Evolutionary conservation across 768 basidiomycete species (phyloP), one percentile per base, ranked within the genome.

Genomic region (Bullera alba): DNA sequence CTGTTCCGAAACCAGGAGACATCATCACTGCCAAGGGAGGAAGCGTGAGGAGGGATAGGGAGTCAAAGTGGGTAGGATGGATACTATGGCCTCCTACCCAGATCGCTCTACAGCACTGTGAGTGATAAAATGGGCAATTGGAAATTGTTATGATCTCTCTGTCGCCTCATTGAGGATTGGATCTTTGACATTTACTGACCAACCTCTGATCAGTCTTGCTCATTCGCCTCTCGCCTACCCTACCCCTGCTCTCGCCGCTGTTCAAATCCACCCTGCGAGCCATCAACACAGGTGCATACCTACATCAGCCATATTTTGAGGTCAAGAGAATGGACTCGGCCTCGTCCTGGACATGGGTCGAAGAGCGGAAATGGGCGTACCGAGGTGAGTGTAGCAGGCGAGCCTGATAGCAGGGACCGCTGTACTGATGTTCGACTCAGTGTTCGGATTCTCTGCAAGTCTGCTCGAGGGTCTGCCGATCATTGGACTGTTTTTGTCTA

Each of bases 341-440:
- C 21, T 81, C 92, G 61, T 73, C 80, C 4, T 82, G 82, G 2
- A 74, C 84, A 1, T 96, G 87, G 73, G 79, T 92, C 51, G 86
- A 89, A 62, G 91, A 93, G 68, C 80, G 86, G 14, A 89, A 86
- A 63, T 87, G 88, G 86, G 85, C 87, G 54, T 92, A 93, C 60
- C 76, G 84, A 60, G 60, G 87, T 87, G 37, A 60, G 67, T 59
- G n/a, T 36, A 5, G n/a, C n/a, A 14, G 23, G 32, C 46, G 35
- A 1, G 7, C 2, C 34, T 14, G 15, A 35, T 2, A 2, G 34
- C 2, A 35, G 17, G 15, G 25, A 34, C 34, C 27, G 16, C 12
- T 26, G 17, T 21, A 2, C 36, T 47, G 17, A 19, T 17, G 25
- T 46, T 37, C 45, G n/a, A 3, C 46, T n/a, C 46, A 89, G 87